These are phyloP conservation scores for Neoboletus brunneissimus DNA, from an alignment of 768 basidiomycete species.

Conservation along the genomic window DNA sequence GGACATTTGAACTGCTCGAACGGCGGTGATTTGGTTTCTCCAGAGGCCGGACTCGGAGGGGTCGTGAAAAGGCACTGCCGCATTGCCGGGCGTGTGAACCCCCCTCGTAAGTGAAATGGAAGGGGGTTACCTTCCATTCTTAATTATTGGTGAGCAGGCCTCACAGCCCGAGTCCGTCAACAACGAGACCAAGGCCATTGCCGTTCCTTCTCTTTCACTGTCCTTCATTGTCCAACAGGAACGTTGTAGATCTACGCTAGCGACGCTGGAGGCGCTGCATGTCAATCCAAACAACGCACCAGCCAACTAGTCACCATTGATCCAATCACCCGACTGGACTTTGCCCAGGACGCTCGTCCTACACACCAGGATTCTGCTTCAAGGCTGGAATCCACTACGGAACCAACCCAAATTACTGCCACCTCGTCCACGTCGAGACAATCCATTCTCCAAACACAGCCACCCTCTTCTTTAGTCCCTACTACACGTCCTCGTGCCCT, in stretches of 20 bases:
- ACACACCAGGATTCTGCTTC: conserved; percentile 40
- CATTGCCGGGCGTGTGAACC: conserved; percentile 8
- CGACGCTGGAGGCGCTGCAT: conserved; percentile 28
- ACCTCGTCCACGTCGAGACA: conserved; percentile 21
- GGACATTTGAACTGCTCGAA: no score
- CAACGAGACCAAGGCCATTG: conserved; percentile 25
- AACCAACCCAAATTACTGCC: conserved; percentile 26
- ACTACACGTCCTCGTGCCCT: conserved; percentile 61
- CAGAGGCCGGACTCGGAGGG: background rate
- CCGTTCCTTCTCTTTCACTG: conserved; percentile 16
- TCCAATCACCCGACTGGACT: conserved; percentile 55
- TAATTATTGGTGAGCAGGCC: conserved; percentile 18
- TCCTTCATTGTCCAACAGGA: conserved; percentile 20
- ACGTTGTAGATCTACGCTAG: conserved; percentile 18
- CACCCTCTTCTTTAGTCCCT: conserved; percentile 51
- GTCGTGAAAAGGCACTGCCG: background rate
- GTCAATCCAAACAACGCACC: conserved; percentile 21
- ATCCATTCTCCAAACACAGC: conserved; percentile 25
- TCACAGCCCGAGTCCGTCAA: conserved; percentile 23
- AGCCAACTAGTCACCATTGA: conserved; percentile 55
- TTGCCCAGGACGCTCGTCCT: conserved; percentile 53
- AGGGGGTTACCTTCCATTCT: conserved; percentile 30
- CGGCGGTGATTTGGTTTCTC: background rate
- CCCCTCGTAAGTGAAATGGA: conserved; percentile 15
- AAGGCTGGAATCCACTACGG: conserved; percentile 47